Evolutionary conservation across 2,329 filamentous ascomycete species (phyloP).

Genomic region (Colletotrichum salicis): DNA sequence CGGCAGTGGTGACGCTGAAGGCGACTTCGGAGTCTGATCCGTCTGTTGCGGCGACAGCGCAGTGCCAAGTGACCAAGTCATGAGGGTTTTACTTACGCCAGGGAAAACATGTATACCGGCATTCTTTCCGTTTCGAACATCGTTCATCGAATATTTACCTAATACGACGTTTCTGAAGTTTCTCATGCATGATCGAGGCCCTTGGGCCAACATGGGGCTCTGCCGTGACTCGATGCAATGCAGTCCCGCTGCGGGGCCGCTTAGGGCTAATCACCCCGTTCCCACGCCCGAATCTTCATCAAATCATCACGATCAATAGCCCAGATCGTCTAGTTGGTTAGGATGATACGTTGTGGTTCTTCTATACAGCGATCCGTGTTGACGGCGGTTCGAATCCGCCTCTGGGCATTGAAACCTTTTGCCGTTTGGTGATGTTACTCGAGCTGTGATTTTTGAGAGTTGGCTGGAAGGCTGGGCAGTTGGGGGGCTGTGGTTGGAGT

Average conservation of each 20-base stretch:
- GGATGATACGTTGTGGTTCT: slow-evolving; percentile 37
- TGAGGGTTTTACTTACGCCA: neutral
- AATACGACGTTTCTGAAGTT: neutral
- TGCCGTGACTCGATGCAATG: neutral
- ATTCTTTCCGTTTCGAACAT: neutral
- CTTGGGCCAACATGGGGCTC: neutral
- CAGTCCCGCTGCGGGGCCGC: slow-evolving; percentile 14
- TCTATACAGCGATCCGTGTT: slow-evolving; percentile 32
- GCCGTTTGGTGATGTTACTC: neutral
- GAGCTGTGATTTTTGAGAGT: neutral
- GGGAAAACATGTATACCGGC: neutral
- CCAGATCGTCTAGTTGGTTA: slow-evolving; percentile 36
- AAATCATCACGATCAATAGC: slow-evolving; percentile 4
- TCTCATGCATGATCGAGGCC: neutral
- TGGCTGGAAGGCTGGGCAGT: neutral
- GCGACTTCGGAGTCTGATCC: slow-evolving; percentile 58
- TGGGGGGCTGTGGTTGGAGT: too few species aligned
- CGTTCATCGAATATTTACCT: neutral
- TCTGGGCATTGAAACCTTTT: slow-evolving; percentile 23
- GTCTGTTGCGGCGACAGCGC: slow-evolving; percentile 41
- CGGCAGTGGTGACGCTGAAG: slow-evolving; percentile 53
- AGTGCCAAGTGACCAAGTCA: slow-evolving; percentile 46
- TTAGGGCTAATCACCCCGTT: slow-evolving; percentile 15
- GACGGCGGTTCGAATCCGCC: slow-evolving; percentile 36
- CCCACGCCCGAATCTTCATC: rapidly evolving